Base-by-base conservation (phyloP, 2,329 filamentous ascomycete genomes). In the Emergomyces pasteurianus region DNA sequence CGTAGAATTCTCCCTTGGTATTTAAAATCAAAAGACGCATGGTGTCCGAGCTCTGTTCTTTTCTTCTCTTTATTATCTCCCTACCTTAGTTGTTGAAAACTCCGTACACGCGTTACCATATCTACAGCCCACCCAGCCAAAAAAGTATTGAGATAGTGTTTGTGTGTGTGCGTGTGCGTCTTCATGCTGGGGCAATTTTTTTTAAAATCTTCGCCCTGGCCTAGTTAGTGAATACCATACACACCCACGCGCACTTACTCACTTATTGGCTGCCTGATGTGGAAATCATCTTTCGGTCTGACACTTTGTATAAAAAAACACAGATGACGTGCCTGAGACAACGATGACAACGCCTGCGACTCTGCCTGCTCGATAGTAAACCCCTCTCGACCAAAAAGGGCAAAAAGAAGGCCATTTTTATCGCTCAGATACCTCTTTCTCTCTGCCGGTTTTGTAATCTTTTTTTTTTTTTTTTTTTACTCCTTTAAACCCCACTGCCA, bases 1-100 rank as follows among this genome's bases (percentile, higher is more conserved):
- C 70, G 92, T 97, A 70, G 90, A 95, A 80, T 96, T 95, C 79
- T 89, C 86, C 69, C 83, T 96, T 73, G 92, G 91, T 80, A 96
- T 96, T 81, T 97, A 89, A 78, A 52, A 26, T 18, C 2, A 54
- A 38, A 21, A 36, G 28, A n/a, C 31, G n/a, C 58, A 40, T 43
- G 54, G 34, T 47, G 21, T 55, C 53, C 36, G 53, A 55, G n/a
- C n/a, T 58, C 40, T 31, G 43, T 47, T 26, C 21, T 47, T 26
- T 47, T 26, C 14, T 52, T 34, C 28, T 58, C 26, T 16, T 14
- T 18, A 3, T 42, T 40, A 38, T 49, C 12, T 50, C 7, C n/a
- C 47, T 16, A 23, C 34, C 57, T 23, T 38, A 8, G 31, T 34
- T 52, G 26, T 28, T 52, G 8, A 36, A 42, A 43, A 12, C 16